Conservation (phyloP, 495 filamentous ascomycete species). For the Podospora comata region DNA sequence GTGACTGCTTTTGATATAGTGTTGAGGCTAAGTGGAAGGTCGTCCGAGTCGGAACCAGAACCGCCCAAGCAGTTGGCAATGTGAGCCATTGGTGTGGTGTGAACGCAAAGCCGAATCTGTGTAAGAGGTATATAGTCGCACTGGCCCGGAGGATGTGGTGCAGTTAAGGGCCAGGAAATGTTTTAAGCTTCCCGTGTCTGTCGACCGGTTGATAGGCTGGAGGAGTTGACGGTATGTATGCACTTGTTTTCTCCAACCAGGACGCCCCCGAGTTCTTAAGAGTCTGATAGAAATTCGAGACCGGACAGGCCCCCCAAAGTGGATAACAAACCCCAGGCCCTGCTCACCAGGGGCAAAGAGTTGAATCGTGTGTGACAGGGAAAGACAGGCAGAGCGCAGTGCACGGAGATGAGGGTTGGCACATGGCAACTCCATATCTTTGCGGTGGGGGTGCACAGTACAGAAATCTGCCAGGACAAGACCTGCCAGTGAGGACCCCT, state of each 20-base stretch:
- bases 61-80: constrained; percentile 44
- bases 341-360: constrained; percentile 18
- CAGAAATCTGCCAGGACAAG: constrained; percentile 7
- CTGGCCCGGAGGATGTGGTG: constrained; percentile 30
- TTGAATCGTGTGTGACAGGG: constrained; percentile 10
- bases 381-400: constrained; percentile 14
- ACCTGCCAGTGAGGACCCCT: constrained; percentile 17
- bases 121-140: constrained; percentile 34
- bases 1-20: constrained; percentile 48
- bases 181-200: constrained; percentile 21
- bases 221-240: constrained; percentile 33
- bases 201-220: constrained; percentile 29
- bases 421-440: constrained; percentile 16
- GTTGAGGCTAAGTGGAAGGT: constrained; percentile 36
- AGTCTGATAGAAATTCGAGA: constrained; percentile 24
- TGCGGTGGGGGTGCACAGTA: constrained; percentile 14
- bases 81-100: constrained; percentile 45
- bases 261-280: constrained; percentile 18
- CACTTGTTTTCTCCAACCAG: constrained; percentile 20
- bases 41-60: constrained; percentile 33
- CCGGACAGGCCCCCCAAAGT: constrained; percentile 8
- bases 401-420: constrained; percentile 9
- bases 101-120: constrained; percentile 25
- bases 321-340: constrained; percentile 13
- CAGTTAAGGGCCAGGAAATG: constrained; percentile 29